phyloP scores from a whole-genome alignment of 805 yeast species.

The Debaryomyces maramus region DNA sequence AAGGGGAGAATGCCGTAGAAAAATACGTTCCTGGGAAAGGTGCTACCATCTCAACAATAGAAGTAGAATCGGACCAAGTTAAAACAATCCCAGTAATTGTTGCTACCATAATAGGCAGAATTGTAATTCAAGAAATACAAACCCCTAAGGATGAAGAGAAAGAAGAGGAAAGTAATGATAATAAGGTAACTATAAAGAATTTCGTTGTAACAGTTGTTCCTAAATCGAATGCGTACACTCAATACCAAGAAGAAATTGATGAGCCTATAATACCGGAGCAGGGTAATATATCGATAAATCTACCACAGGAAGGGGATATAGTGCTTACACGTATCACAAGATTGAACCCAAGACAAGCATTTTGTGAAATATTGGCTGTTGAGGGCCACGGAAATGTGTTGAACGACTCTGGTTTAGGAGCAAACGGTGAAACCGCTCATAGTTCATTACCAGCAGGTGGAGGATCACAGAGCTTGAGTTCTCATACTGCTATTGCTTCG shows the following conservation, averaged over 20 bases:
- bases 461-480: slow-evolving; percentile 47
- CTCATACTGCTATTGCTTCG: slow-evolving; percentile 37
- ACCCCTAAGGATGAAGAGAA: slow-evolving; percentile 8
- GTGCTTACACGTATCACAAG: slow-evolving; percentile 76
- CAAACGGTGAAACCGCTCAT: slow-evolving; percentile 46
- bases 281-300: slow-evolving; percentile 37
- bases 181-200: slow-evolving; percentile 16
- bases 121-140: slow-evolving; percentile 30
- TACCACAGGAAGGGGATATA: slow-evolving; percentile 83
- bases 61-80: slow-evolving; percentile 28
- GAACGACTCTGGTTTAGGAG: slow-evolving; percentile 66
- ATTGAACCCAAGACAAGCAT: slow-evolving; percentile 67
- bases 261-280: slow-evolving; percentile 7
- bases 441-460: slow-evolving; percentile 47
- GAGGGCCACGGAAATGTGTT: slow-evolving; percentile 60
- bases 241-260: slow-evolving; percentile 19
- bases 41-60: slow-evolving; percentile 49
- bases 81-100: slow-evolving; percentile 44
- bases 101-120: slow-evolving; percentile 65
- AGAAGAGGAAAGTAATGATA: slow-evolving; percentile 9
- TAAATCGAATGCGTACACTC: slow-evolving; percentile 23
- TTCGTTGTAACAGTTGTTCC: slow-evolving; percentile 34
- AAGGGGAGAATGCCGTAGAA: slow-evolving; percentile 24
- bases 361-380: slow-evolving; percentile 68
- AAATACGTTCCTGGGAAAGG: slow-evolving; percentile 67